These are phyloP conservation scores for Evernia prunastri DNA, from an alignment of 495 filamentous ascomycete species.

Conservation along the genomic window DNA sequence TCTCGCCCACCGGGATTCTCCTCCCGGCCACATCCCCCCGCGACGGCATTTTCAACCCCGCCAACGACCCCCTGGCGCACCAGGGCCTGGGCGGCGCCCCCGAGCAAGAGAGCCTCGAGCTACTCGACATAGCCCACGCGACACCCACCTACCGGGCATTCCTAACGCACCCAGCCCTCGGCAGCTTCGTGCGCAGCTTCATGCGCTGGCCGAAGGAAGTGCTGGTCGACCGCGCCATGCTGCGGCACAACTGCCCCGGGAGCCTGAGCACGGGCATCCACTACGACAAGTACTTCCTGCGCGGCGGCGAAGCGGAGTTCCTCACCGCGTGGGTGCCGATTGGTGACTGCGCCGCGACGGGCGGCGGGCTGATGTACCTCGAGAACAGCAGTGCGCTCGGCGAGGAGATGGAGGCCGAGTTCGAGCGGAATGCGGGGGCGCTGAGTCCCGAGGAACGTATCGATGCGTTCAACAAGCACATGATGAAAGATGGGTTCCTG, in stretches of 20 bases:
- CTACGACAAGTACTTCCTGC: conserved; percentile 62
- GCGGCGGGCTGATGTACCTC: conserved; percentile 58
- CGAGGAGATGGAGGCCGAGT: conserved; percentile 44
- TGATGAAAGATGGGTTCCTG: conserved; percentile 47
- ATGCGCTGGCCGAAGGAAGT: conserved; percentile 50
- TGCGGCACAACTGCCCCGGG: conserved; percentile 55
- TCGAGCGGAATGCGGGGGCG: conserved; percentile 39
- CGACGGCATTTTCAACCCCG: conserved; percentile 47
- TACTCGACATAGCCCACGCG: conserved; percentile 27
- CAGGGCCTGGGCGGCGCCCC: conserved; percentile 50
- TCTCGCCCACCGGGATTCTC: conserved; percentile 51
- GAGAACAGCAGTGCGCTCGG: conserved; percentile 44
- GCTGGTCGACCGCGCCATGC: conserved; percentile 41
- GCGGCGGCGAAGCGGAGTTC: conserved; percentile 49
- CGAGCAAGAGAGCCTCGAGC: conserved; percentile 13
- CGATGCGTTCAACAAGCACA: conserved; percentile 51
- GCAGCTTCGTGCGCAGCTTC: conserved; percentile 46
- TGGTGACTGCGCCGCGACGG: conserved; percentile 50
- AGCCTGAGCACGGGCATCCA: conserved; percentile 56
- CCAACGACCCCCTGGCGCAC: conserved; percentile 42
- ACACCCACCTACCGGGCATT: conserved; percentile 32
- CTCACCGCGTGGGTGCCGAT: conserved; percentile 62
- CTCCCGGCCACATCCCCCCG: conserved; percentile 38
- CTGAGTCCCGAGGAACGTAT: conserved; percentile 46
- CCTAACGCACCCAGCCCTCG: conserved; percentile 47